A percentile compares a stretch with the other conserved stretches of the same genome.
phyloP scores from a whole-genome alignment of 78 protist genomes.

The Isochrysis galbana region DNA sequence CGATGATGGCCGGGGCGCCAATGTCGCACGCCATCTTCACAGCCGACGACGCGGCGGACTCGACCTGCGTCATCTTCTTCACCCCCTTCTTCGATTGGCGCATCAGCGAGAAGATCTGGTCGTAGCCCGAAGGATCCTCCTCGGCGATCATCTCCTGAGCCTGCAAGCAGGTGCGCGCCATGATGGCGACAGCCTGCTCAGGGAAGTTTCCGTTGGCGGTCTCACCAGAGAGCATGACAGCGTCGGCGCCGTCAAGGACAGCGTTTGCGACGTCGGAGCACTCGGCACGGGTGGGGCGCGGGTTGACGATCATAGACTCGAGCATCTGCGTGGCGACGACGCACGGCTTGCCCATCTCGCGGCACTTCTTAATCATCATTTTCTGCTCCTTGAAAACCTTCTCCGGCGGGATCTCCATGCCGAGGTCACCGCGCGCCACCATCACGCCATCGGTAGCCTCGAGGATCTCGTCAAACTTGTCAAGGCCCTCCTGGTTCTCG shows the following conservation, averaged over 20 bases:
- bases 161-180: neutral
- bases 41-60: neutral
- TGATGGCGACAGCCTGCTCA: neutral
- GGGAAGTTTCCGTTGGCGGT: conserved; percentile 70
- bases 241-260: conserved; percentile 82
- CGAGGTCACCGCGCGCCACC: conserved; percentile 95
- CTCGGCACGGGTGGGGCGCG: conserved; percentile 95
- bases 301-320: conserved; percentile 76
- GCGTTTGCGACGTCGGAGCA: neutral
- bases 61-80: neutral
- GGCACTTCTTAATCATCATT: conserved; percentile 75
- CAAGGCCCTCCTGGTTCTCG: conserved; percentile 82
- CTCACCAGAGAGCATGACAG: conserved; percentile 87
- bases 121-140: neutral
- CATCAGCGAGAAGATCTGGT: neutral
- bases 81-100: neutral
- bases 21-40: neutral
- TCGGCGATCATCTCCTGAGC: neutral
- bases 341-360: conserved; percentile 59
- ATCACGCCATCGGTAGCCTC: conserved; percentile 77
- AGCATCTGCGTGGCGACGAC: conserved; percentile 54
- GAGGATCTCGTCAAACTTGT: conserved; percentile 75
- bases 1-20: neutral
- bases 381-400: conserved; percentile 85
- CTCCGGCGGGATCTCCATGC: conserved; percentile 79